Evolutionary conservation across 345 rosid species (phyloP).

Genomic region (Cardamine resedifolia): DNA sequence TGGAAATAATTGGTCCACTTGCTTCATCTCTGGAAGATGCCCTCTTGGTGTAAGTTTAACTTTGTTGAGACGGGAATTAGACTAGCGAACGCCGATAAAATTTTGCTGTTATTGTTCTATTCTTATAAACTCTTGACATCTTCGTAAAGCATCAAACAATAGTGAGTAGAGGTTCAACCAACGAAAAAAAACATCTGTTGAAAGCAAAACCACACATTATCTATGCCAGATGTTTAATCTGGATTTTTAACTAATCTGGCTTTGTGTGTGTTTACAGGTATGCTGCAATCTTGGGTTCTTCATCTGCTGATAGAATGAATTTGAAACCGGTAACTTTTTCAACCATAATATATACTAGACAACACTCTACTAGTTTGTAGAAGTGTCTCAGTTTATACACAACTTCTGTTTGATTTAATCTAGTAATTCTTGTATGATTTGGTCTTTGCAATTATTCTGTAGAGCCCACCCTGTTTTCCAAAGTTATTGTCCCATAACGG

Average conservation of each 20-base stretch:
- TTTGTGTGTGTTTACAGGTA: slow-evolving; percentile 48
- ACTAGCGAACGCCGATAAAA: not conserved
- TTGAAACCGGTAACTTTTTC: slow-evolving; percentile 58
- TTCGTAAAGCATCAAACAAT: slow-evolving; percentile 9
- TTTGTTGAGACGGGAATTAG: not conserved
- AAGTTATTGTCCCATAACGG: slow-evolving; percentile 49
- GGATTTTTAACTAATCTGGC: slow-evolving; percentile 15
- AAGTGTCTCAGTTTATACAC: slow-evolving; percentile 10
- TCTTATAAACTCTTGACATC: slow-evolving; percentile 6
- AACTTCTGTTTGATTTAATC: not conserved
- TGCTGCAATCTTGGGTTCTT: slow-evolving; percentile 83
- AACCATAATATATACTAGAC: slow-evolving; percentile 1
- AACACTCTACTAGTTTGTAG: not conserved
- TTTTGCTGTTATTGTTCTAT: not conserved
- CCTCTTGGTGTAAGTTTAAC: slow-evolving; percentile 66
- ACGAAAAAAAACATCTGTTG: not conserved
- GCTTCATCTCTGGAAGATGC: slow-evolving; percentile 81
- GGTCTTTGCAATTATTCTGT: slow-evolving; percentile 31
- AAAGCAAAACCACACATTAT: not conserved
- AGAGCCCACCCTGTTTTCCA: slow-evolving; percentile 80
- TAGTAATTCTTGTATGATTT: slow-evolving; percentile 9
- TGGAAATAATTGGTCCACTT: slow-evolving; percentile 84
- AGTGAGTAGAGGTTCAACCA: slow-evolving; percentile 8
- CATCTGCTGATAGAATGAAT: slow-evolving; percentile 49
- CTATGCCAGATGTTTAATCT: slow-evolving; percentile 20